Conservation (phyloP, 768 basidiomycete species). For the Kwoniella botswanensis region DNA sequence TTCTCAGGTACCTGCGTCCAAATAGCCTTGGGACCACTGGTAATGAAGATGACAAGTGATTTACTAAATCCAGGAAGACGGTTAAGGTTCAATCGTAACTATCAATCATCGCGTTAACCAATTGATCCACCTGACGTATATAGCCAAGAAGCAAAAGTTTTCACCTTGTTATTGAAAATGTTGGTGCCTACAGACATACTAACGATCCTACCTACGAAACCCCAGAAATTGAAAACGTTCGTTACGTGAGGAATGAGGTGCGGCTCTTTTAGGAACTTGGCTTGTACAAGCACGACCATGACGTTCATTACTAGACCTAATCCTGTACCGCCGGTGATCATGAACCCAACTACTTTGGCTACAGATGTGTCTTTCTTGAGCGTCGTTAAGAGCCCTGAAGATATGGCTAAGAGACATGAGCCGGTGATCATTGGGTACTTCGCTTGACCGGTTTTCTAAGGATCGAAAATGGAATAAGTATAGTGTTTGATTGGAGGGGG, state of each 20-base stretch:
- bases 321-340: slow-evolving; percentile 39
- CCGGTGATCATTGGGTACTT: slow-evolving; percentile 35
- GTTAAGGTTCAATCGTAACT: slow-evolving; percentile 27
- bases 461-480: neutral
- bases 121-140: no score
- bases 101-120: neutral
- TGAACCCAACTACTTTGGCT: slow-evolving; percentile 34
- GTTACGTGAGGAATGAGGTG: slow-evolving; percentile 30
- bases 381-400: slow-evolving; percentile 36
- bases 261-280: slow-evolving; percentile 33
- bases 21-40: slow-evolving; percentile 19
- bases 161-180: slow-evolving; percentile 48
- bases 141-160: neutral
- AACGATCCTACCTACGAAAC: slow-evolving; percentile 39
- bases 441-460: slow-evolving; percentile 34
- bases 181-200: slow-evolving; percentile 43
- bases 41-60: slow-evolving; percentile 6
- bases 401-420: slow-evolving; percentile 22
- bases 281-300: slow-evolving; percentile 35
- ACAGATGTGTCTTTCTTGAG: slow-evolving; percentile 22
- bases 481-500: neutral
- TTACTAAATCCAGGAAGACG: slow-evolving; percentile 10
- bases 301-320: slow-evolving; percentile 41
- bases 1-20: slow-evolving; percentile 20
- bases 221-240: slow-evolving; percentile 24